These are phyloP conservation scores for Nemania sp. DNA, from an alignment of 2,329 filamentous ascomycete genomes.

Conservation along the genomic window DNA sequence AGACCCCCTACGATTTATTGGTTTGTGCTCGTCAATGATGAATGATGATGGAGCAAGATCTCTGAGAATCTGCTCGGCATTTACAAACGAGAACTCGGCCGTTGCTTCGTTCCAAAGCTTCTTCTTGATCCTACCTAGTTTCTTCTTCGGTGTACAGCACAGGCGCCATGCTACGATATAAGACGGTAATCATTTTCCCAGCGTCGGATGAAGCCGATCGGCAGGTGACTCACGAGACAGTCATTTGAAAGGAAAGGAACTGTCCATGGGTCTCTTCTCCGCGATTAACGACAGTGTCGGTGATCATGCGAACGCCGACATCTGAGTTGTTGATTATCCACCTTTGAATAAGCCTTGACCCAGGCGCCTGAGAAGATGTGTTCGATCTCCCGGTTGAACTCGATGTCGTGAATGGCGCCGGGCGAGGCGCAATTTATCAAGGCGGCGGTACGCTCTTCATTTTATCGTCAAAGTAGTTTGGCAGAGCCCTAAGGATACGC, in stretches of 20 bases:
- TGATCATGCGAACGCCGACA: background rate
- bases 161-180: background rate
- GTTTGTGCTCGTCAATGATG: no score
- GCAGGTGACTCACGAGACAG: background rate
- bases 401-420: background rate
- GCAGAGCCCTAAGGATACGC: no score
- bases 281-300: background rate
- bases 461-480: no score
- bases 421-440: background rate
- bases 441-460: no score
- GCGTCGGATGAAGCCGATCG: background rate
- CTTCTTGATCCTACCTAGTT: background rate
- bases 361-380: background rate
- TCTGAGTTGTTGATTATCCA: background rate
- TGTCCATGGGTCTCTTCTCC: background rate
- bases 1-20: no score
- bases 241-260: background rate
- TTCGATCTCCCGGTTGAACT: background rate
- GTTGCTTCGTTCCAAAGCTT: slow-evolving; percentile 11
- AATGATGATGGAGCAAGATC: background rate
- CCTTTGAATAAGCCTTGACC: background rate
- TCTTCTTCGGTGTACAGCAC: slow-evolving; percentile 1
- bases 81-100: slow-evolving; percentile 7
- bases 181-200: background rate
- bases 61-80: background rate